These are phyloP conservation scores for Chalciporus chontae DNA, from an alignment of 768 basidiomycete species.

Conservation along the genomic window DNA sequence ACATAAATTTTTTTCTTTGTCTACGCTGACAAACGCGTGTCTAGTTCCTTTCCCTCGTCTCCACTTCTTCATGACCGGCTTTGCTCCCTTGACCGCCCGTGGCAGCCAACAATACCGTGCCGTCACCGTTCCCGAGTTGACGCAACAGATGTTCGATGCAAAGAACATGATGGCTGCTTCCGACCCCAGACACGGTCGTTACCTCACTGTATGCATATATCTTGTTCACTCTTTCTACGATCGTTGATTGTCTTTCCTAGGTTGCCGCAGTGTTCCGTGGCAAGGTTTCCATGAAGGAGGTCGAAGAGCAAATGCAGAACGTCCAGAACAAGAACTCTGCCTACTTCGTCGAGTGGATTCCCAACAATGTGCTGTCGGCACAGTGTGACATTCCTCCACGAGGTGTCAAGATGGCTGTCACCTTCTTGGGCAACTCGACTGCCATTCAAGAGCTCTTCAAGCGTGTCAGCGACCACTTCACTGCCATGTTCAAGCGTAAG, in stretches of 20 bases:
- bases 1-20: neutral
- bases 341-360: conserved; percentile 99
- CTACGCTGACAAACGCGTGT: conserved; percentile 3
- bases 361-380: conserved; percentile 96
- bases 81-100: conserved; percentile 90
- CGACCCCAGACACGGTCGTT: conserved; percentile 94
- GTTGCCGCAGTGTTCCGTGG: conserved; percentile 98
- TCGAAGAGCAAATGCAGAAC: conserved; percentile 98
- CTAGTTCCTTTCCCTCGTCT: conserved; percentile 97
- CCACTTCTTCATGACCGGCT: conserved; percentile 99
- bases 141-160: conserved; percentile 99
- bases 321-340: conserved; percentile 97
- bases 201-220: conserved; percentile 68
- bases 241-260: conserved; percentile 27
- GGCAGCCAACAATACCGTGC: conserved; percentile 95
- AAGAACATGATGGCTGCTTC: conserved; percentile 99
- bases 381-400: conserved; percentile 98
- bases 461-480: conserved; percentile 98
- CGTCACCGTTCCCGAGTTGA: conserved; percentile 95
- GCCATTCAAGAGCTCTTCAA: conserved; percentile 98
- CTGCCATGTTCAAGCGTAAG: conserved; percentile 98
- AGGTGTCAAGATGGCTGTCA: conserved; percentile 94
- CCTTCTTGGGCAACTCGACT: conserved; percentile 96
- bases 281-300: conserved; percentile 99
- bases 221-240: neutral